Evolutionary conservation across 2,329 filamentous ascomycete genomes (phyloP).

Genomic region (Penicillium sp.): DNA sequence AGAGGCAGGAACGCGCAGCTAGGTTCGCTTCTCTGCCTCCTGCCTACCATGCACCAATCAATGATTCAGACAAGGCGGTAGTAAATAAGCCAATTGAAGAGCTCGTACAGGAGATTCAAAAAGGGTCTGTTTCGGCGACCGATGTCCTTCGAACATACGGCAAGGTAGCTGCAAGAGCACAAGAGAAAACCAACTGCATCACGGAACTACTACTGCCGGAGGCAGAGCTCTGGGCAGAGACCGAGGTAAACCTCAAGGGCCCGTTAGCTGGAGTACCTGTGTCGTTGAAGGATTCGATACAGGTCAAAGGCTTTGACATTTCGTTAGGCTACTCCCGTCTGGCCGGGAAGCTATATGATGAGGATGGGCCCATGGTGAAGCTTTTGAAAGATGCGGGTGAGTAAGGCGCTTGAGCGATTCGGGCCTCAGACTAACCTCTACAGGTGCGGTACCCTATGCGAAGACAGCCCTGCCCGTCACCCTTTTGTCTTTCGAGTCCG

Average conservation of each 20-base stretch:
- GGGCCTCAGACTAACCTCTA: neutral
- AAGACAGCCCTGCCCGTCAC: slow-evolving; percentile 92
- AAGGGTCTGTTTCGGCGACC: slow-evolving; percentile 66
- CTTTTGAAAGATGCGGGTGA: slow-evolving; percentile 79
- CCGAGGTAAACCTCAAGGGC: slow-evolving; percentile 72
- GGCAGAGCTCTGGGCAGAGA: slow-evolving; percentile 73
- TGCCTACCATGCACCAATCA: slow-evolving; percentile 70
- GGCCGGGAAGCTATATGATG: slow-evolving; percentile 66
- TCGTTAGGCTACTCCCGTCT: slow-evolving; percentile 80
- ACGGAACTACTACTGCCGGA: slow-evolving; percentile 84
- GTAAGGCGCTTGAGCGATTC: neutral
- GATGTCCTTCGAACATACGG: slow-evolving; percentile 84
- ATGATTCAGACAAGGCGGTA: slow-evolving; percentile 67
- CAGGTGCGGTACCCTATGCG: slow-evolving; percentile 82
- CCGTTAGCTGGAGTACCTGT: slow-evolving; percentile 87
- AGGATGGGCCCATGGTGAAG: slow-evolving; percentile 74
- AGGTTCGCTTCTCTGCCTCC: slow-evolving; percentile 71
- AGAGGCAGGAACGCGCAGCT: slow-evolving; percentile 74
- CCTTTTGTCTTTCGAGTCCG: slow-evolving; percentile 82
- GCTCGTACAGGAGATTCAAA: slow-evolving; percentile 78
- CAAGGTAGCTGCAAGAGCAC: slow-evolving; percentile 82
- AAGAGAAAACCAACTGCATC: slow-evolving; percentile 84
- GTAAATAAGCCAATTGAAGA: slow-evolving; percentile 75
- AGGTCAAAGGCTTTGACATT: slow-evolving; percentile 81
- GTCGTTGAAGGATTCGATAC: slow-evolving; percentile 78